Base-by-base conservation (phyloP, 257 asterid genomes). In the Ilex asprella region DNA sequence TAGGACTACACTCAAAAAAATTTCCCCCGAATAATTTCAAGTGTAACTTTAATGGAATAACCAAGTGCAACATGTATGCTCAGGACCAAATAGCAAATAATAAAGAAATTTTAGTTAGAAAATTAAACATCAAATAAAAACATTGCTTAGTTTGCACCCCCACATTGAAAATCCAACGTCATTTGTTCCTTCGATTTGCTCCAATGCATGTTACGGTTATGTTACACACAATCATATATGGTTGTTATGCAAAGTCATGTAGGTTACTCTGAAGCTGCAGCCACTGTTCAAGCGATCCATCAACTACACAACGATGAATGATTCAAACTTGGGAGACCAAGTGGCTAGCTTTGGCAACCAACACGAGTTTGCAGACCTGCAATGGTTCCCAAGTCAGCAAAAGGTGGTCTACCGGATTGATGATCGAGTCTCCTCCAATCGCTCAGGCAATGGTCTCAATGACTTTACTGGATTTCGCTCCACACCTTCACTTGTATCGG, bases 291-390 rank as follows among this genome's bases (percentile, higher is more conserved):
- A 70, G 65, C 29, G 75, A 60, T 59, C 75, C 60, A 55, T 70
- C 2, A 64, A 59, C 2, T 62, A 50, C n/a, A 49, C 16, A 2
- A 67, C 59, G 46, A 55, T 57, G 62, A 41, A 54, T 39, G 75
- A 70, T 44, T 59, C 71, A 30, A 57, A 58, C n/a, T 58, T 70
- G 35, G 71, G 67, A 51, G 59, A 70, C 6, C 11, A 65, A 4
- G 59, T 63, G 31, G 1, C 29, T 16, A 55, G 13, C 1, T 65
- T 70, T 41, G 75, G 75, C 13, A 64, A 39, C 14, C 43, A 70
- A 66, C 71, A 70, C 46, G 75, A 70, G 32, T 70, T 70, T 65
- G 75, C 71, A 16, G 75, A 70, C 56, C 41, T 70, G 16, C 52
- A 52, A 47, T 70, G 75, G 75, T 39, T 47, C 55, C 71, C 75